A percentile compares a stretch with the other conserved stretches of the same genome.
Evolutionary conservation across 768 basidiomycete species (phyloP).

Genomic region (Inosperma sp.): DNA sequence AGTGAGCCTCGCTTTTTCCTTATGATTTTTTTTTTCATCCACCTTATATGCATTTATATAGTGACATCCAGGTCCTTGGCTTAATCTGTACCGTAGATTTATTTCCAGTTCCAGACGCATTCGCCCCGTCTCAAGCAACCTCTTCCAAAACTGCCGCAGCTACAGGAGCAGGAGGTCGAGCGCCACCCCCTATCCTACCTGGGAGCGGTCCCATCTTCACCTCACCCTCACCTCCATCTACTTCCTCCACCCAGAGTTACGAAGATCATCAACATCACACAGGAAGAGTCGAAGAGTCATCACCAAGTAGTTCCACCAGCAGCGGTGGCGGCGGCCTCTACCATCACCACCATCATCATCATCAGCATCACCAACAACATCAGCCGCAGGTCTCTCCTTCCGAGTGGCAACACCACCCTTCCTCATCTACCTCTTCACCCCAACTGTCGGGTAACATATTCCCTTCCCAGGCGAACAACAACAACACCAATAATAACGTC

Average conservation of each 20-base stretch:
- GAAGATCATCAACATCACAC: too few relatives aligned
- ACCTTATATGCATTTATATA: constrained; percentile 25
- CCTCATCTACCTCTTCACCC: not conserved
- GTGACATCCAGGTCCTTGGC: constrained; percentile 59
- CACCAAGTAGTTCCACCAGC: too few relatives aligned
- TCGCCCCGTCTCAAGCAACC: constrained; percentile 2
- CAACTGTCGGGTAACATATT: constrained; percentile 18
- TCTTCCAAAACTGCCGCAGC: not conserved
- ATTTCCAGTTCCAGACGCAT: constrained; percentile 48
- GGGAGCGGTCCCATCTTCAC: not conserved
- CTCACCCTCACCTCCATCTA: not conserved
- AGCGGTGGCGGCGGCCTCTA: not conserved
- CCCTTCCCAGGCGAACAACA: constrained; percentile 8
- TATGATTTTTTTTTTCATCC: constrained; percentile 1
- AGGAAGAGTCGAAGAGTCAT: too few relatives aligned
- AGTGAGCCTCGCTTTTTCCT: constrained; percentile 29
- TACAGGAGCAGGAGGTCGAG: not conserved
- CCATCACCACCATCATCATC: not conserved
- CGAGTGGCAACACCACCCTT: not conserved
- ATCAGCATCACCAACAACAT: not conserved
- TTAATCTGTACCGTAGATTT: constrained; percentile 76
- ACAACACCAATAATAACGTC: too few relatives aligned
- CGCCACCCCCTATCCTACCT: not conserved
- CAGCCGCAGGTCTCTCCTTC: too few relatives aligned
- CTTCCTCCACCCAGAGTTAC: not conserved